Percentiles rank a stretch among this genome's conserved stretches.
These are phyloP conservation scores for Fusarium tjaetaba DNA, from an alignment of 2,329 filamentous ascomycete genomes.

Conservation along the genomic window DNA sequence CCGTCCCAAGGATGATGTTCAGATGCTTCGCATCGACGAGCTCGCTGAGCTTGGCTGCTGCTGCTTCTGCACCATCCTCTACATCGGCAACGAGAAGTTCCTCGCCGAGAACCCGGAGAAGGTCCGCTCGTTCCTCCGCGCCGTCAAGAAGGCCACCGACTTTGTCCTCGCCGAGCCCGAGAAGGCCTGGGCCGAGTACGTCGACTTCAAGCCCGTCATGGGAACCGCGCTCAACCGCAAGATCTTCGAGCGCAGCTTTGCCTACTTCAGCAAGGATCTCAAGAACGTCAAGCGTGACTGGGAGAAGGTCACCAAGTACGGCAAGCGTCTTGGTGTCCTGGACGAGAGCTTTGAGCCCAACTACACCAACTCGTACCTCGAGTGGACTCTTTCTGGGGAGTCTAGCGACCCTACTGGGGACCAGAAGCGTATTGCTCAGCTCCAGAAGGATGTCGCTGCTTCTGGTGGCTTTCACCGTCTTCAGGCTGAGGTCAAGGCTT, in stretches of 20 bases:
- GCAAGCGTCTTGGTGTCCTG: slow-evolving; percentile 76
- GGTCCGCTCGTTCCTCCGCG: slow-evolving; percentile 73
- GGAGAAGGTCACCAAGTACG: slow-evolving; percentile 80
- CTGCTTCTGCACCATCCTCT: slow-evolving; percentile 85
- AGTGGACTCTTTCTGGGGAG: slow-evolving; percentile 72
- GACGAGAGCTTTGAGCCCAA: slow-evolving; percentile 72
- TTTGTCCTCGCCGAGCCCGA: slow-evolving; percentile 72
- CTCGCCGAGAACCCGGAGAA: slow-evolving; percentile 72
- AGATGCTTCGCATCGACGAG: slow-evolving; percentile 85
- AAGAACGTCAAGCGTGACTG: slow-evolving; percentile 81
- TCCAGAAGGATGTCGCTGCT: slow-evolving; percentile 73
- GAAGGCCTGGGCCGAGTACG: slow-evolving; percentile 73
- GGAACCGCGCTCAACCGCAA: slow-evolving; percentile 74
- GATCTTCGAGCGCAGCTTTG: slow-evolving; percentile 82
- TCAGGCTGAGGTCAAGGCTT: slow-evolving; percentile 35
- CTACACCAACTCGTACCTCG: slow-evolving; percentile 78
- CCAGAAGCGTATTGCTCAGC: slow-evolving; percentile 76
- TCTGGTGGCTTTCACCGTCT: slow-evolving; percentile 72
- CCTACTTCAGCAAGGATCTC: slow-evolving; percentile 78
- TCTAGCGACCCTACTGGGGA: slow-evolving; percentile 75
- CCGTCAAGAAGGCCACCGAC: slow-evolving; percentile 79
- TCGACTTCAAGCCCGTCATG: slow-evolving; percentile 78
- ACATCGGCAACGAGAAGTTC: slow-evolving; percentile 81
- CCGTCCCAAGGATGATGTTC: slow-evolving; percentile 72
- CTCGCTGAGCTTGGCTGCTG: slow-evolving; percentile 83